A percentile compares a stretch with the other conserved stretches of the same genome.
These are phyloP conservation scores for Didymosphaeria variabile DNA, from an alignment of 2,329 filamentous ascomycete species.

Conservation along the genomic window DNA sequence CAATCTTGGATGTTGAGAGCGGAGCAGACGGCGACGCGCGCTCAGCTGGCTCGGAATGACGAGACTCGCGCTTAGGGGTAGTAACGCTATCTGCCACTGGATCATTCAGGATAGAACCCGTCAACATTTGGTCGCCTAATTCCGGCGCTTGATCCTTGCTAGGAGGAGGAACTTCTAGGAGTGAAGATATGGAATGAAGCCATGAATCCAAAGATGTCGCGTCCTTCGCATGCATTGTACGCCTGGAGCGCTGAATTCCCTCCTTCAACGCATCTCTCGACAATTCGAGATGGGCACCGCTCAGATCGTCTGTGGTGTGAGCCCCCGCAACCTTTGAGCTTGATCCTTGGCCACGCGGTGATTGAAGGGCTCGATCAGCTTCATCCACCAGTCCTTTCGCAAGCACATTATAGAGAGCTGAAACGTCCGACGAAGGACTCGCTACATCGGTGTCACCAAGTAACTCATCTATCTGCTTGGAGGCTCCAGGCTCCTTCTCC, in stretches of 20 bases:
- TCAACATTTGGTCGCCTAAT: neutral
- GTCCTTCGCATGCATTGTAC: neutral
- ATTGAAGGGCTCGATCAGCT: neutral
- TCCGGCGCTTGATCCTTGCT: neutral
- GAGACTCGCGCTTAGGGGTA: neutral
- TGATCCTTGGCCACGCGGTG: neutral
- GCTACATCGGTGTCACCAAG: neutral
- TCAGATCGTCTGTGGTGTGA: neutral
- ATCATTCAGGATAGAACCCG: no score
- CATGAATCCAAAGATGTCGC: neutral
- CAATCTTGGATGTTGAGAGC: slow-evolving; percentile 15
- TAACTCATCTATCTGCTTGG: neutral
- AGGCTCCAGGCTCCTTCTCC: neutral
- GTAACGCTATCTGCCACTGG: neutral
- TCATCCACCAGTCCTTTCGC: neutral
- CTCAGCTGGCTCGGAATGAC: neutral
- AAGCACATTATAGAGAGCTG: neutral
- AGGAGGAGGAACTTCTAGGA: neutral
- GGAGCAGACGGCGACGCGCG: neutral
- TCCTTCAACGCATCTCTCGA: neutral
- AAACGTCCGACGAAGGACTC: neutral
- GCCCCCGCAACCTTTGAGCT: neutral
- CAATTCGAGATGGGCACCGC: neutral
- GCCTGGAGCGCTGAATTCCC: neutral
- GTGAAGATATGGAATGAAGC: neutral